Conservation (phyloP, 352 stramenopile species). For the Pythium pyrilobum region DNA sequence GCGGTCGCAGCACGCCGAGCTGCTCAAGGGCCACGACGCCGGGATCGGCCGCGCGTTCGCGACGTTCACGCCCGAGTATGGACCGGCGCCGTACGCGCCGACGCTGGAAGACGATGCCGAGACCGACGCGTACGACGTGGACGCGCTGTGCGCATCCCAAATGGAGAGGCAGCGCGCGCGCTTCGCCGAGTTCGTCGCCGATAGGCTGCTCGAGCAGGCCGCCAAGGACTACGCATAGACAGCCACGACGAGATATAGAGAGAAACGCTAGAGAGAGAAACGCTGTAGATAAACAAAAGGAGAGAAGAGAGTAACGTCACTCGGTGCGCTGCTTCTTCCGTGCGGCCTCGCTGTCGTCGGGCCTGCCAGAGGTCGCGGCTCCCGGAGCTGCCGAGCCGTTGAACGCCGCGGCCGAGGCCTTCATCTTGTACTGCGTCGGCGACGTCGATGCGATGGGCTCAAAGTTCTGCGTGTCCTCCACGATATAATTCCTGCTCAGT, state of each 20-base stretch:
- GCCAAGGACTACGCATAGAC: constrained; percentile 12
- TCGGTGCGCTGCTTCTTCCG: constrained; percentile 27
- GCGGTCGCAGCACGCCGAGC: constrained; percentile 8
- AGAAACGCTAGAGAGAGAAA: background rate
- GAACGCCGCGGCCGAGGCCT: background rate
- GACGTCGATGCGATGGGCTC: constrained; percentile 15
- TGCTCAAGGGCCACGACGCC: background rate
- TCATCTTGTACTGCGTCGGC: constrained; percentile 26
- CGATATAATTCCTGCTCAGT: constrained; percentile 23
- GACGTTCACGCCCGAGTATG: constrained; percentile 73
- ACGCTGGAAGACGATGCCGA: constrained; percentile 21
- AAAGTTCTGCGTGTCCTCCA: constrained; percentile 32
- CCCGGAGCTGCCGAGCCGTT: background rate
- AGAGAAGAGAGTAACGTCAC: background rate
- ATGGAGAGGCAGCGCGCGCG: constrained; percentile 27
- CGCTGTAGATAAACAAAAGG: background rate
- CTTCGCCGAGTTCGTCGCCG: constrained; percentile 21
- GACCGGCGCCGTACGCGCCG: constrained; percentile 57
- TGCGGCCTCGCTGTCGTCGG: constrained; percentile 1
- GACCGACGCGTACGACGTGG: constrained; percentile 44
- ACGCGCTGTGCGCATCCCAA: constrained; percentile 37
- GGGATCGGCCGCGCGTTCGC: constrained; percentile 15
- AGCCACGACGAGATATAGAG: background rate
- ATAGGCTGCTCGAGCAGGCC: constrained; percentile 5
- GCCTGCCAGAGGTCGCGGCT: background rate